phyloP scores from a whole-genome alignment of 2,329 filamentous ascomycete genomes.

The Pseudopithomyces maydicus region DNA sequence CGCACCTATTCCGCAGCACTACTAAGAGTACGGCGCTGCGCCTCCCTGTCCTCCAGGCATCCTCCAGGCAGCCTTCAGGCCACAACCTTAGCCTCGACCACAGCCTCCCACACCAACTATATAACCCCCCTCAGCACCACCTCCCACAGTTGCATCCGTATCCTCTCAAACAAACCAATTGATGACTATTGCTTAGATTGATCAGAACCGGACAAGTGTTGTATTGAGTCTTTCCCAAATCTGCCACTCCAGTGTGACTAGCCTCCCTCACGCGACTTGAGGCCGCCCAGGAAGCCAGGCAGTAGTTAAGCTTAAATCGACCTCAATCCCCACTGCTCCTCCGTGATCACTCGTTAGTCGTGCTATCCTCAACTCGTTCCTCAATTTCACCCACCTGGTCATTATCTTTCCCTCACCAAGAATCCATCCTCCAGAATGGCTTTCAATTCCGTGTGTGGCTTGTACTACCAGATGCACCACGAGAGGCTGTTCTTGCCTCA shows the following conservation, averaged over 20 bases:
- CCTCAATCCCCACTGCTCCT: slow-evolving; percentile 1
- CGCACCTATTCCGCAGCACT: slow-evolving; percentile 12
- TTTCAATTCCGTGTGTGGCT: slow-evolving; percentile 23
- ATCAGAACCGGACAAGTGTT: not conserved
- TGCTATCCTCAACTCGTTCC: not conserved
- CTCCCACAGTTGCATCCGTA: not conserved
- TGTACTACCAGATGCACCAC: slow-evolving; percentile 31
- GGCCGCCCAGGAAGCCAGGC: slow-evolving; percentile 9
- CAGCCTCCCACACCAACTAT: not conserved
- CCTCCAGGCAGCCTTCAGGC: slow-evolving; percentile 1
- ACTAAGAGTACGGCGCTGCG: slow-evolving; percentile 13
- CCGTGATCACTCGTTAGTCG: not conserved
- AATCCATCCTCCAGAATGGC: not conserved
- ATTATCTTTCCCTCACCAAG: not conserved
- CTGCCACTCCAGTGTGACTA: not conserved
- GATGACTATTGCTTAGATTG: slow-evolving; percentile 9
- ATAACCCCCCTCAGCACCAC: not conserved
- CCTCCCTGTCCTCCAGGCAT: slow-evolving; percentile 3
- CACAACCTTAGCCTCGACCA: not conserved
- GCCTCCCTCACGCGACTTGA: not conserved
- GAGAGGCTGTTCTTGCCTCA: slow-evolving; percentile 59
- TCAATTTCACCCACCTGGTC: not conserved
- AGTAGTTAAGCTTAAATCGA: slow-evolving; percentile 14
- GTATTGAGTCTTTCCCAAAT: slow-evolving; percentile 4
- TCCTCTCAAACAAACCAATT: slow-evolving; percentile 1